Evolutionary conservation across 768 basidiomycete species (phyloP).

Genomic region (Grammothele lineata): DNA sequence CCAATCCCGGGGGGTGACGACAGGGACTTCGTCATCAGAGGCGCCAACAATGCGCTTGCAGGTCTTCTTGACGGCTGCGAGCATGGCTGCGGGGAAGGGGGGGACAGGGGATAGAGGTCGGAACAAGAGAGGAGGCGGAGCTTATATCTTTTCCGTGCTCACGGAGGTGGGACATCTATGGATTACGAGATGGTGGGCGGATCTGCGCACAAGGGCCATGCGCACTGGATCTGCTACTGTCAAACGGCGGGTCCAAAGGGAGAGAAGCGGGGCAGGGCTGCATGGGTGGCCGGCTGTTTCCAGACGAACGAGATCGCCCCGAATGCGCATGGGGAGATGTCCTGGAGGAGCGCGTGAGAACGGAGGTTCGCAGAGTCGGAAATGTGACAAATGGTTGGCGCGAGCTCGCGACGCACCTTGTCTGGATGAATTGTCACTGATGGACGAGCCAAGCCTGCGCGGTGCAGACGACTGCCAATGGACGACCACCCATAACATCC

Average conservation of each 20-base stretch:
- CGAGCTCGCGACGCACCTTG: constrained; percentile 1
- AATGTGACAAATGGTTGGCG: constrained; percentile 5
- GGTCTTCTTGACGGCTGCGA: constrained; percentile 35
- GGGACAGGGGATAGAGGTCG: constrained; percentile 6
- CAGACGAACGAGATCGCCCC: constrained; percentile 12
- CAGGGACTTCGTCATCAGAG: constrained; percentile 54
- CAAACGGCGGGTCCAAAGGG: neutral
- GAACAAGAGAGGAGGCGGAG: neutral
- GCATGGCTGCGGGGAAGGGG: constrained; percentile 26
- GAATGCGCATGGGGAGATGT: constrained; percentile 7
- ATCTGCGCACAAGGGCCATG: constrained; percentile 9
- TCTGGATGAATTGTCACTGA: too few relatives aligned
- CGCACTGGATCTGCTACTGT: constrained; percentile 2
- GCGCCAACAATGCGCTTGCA: constrained; percentile 55
- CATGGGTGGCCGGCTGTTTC: constrained; percentile 3
- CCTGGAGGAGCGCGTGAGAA: constrained; percentile 8
- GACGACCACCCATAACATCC: too few relatives aligned
- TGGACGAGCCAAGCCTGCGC: too few relatives aligned
- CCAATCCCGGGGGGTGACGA: constrained; percentile 58
- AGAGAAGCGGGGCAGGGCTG: neutral
- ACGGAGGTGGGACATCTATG: constrained; percentile 3
- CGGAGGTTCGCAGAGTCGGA: neutral
- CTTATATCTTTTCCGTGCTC: constrained; percentile 4
- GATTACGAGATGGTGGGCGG: constrained; percentile 10
- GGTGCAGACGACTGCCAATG: too few relatives aligned